These are phyloP conservation scores for Chaetomium tenue DNA, from an alignment of 495 filamentous ascomycete species.

Conservation along the genomic window DNA sequence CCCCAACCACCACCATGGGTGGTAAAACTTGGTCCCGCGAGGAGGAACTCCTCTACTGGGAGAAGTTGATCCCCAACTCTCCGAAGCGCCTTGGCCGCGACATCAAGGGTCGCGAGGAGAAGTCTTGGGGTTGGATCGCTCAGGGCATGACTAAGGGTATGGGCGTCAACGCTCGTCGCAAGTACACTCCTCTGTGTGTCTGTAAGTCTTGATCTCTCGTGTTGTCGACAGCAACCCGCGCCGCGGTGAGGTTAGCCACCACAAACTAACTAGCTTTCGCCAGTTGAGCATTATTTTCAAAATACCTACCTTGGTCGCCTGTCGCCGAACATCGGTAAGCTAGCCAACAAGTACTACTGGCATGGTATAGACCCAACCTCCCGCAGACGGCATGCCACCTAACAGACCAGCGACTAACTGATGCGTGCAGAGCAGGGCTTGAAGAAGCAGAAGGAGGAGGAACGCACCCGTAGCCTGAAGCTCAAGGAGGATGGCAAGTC, in stretches of 20 bases:
- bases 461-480: neutral
- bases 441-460: neutral
- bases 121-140: slow-evolving; percentile 37
- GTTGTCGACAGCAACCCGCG: neutral
- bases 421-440: neutral
- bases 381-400: neutral
- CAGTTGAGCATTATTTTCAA: slow-evolving; percentile 50
- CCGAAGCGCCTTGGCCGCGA: slow-evolving; percentile 38
- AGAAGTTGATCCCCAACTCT: slow-evolving; percentile 35
- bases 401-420: neutral
- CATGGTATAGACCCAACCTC: slow-evolving; percentile 3
- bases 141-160: slow-evolving; percentile 35
- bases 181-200: slow-evolving; percentile 39
- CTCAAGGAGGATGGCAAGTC: neutral
- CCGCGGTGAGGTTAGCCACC: neutral
- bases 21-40: slow-evolving; percentile 41
- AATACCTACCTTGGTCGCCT: slow-evolving; percentile 35
- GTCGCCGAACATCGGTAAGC: slow-evolving; percentile 35
- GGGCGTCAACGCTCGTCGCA: slow-evolving; percentile 30
- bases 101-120: slow-evolving; percentile 23
- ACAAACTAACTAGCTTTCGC: neutral
- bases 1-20: slow-evolving; percentile 24
- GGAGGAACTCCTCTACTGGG: slow-evolving; percentile 48
- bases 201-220: slow-evolving; percentile 33
- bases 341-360: neutral